Evolutionary conservation across 495 filamentous ascomycete genomes (phyloP).

Genomic region (Xylaria bambusicola): DNA sequence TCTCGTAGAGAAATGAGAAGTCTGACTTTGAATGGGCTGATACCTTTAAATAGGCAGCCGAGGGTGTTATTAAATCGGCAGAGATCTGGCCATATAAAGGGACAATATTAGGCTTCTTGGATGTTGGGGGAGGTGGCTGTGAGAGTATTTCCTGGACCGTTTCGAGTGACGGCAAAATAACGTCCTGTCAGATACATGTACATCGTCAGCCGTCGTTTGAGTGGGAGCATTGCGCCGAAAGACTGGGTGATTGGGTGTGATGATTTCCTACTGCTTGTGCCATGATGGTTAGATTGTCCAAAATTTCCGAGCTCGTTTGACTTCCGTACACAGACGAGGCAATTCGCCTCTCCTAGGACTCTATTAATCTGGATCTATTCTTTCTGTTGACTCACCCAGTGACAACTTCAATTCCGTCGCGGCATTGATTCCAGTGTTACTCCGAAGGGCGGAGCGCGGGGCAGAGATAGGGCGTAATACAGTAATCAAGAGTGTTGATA

Average conservation of each 20-base stretch:
- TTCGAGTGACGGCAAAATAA: constrained; percentile 36
- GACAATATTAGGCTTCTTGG: constrained; percentile 67
- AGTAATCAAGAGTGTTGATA: not conserved
- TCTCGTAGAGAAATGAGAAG: constrained; percentile 89
- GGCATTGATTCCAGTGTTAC: not conserved
- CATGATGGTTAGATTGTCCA: constrained; percentile 21
- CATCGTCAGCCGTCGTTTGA: constrained; percentile 13
- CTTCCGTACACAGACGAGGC: constrained; percentile 11
- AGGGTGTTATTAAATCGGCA: constrained; percentile 89
- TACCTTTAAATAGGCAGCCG: constrained; percentile 87
- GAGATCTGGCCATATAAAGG: constrained; percentile 84
- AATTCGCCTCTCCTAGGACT: constrained; percentile 3
- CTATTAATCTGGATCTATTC: not conserved
- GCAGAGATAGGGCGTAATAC: constrained; percentile 8
- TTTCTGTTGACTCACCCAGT: constrained; percentile 16
- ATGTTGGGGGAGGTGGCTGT: constrained; percentile 19
- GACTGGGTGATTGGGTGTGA: not conserved
- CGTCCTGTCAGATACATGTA: constrained; percentile 23
- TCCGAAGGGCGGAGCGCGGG: constrained; percentile 13
- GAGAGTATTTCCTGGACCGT: constrained; percentile 33
- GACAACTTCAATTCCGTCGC: constrained; percentile 1
- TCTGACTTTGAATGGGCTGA: constrained; percentile 66
- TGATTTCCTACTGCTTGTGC: constrained; percentile 35
- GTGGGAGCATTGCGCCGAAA: not conserved
- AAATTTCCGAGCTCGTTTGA: not conserved